These are phyloP conservation scores for Aegilops speltoides DNA, from an alignment of 176 grass and related monocot genomes.

Conservation along the genomic window DNA sequence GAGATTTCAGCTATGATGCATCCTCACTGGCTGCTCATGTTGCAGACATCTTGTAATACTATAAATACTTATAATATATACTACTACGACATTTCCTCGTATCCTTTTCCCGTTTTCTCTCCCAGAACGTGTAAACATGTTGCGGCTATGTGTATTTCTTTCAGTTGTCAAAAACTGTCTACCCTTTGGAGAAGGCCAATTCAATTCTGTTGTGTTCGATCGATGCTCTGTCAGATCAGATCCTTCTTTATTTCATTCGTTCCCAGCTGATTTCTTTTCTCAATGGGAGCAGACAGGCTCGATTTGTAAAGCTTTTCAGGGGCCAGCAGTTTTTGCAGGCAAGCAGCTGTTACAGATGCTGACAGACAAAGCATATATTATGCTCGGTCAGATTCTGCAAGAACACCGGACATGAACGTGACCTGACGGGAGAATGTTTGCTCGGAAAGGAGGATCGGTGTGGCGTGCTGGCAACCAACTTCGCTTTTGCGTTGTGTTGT, in stretches of 20 bases:
- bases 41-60: background rate
- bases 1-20: background rate
- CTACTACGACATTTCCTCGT: background rate
- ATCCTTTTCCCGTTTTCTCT: background rate
- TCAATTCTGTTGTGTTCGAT: background rate
- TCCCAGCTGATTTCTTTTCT: background rate
- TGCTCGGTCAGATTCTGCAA: background rate
- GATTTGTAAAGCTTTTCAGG: background rate
- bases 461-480: background rate
- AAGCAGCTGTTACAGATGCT: background rate
- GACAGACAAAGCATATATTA: background rate
- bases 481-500: background rate
- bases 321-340: background rate
- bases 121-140: background rate
- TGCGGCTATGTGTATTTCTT: background rate
- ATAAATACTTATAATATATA: background rate
- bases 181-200: too few relatives aligned
- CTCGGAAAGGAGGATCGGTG: background rate
- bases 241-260: background rate
- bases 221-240: background rate
- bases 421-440: background rate
- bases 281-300: background rate
- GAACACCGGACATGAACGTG: background rate
- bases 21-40: background rate
- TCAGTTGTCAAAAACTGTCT: background rate